Conservation (phyloP, 306 rosid species). For the Begonia fuchsioides region DNA sequence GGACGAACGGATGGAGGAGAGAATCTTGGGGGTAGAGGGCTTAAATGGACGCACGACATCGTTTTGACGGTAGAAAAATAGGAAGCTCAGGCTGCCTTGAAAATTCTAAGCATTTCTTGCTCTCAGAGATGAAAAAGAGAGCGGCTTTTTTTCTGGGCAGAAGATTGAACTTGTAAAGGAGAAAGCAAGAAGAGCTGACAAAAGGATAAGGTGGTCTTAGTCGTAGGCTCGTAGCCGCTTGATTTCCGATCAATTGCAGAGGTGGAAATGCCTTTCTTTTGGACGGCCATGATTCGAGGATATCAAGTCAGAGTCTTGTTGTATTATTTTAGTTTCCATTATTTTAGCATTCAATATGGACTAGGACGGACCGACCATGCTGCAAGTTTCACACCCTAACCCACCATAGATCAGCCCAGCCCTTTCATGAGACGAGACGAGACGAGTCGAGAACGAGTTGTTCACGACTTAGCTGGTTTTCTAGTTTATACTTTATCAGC, state of each 20-base stretch:
- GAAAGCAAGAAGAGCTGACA: neutral
- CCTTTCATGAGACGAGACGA: too few species aligned
- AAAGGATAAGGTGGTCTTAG: neutral
- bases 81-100: slow-evolving; percentile 1
- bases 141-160: neutral
- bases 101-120: slow-evolving; percentile 4
- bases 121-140: neutral
- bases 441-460: too few species aligned
- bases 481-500: too few species aligned
- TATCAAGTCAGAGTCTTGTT: neutral
- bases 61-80: slow-evolving; percentile 3
- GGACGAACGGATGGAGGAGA: slow-evolving; percentile 21
- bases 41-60: slow-evolving; percentile 39
- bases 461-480: too few species aligned
- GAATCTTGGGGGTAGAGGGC: slow-evolving; percentile 31
- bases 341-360: too few species aligned
- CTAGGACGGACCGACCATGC: too few species aligned
- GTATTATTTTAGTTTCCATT: too few species aligned
- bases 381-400: too few species aligned
- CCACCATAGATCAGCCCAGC: too few species aligned
- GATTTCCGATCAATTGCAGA: neutral
- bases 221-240: neutral
- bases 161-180: neutral
- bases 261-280: neutral
- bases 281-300: neutral